These are phyloP conservation scores for Xylaria palmicola DNA, from an alignment of 495 filamentous ascomycete species.

Conservation along the genomic window DNA sequence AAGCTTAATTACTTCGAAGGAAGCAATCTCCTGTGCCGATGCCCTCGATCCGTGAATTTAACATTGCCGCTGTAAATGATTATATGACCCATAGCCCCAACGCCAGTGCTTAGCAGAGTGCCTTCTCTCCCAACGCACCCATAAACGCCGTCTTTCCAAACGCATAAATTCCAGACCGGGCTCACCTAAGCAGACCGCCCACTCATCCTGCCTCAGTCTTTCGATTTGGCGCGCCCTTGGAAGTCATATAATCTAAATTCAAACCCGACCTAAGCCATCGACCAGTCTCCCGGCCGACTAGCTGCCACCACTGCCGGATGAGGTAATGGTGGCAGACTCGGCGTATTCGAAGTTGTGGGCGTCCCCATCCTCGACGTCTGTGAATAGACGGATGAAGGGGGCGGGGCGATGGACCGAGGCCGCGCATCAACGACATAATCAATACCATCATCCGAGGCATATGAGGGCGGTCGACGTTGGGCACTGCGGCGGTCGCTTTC, in stretches of 20 bases:
- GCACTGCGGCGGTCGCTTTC: conserved; percentile 21
- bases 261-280: not conserved
- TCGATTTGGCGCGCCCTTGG: too few relatives aligned
- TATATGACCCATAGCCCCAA: too few relatives aligned
- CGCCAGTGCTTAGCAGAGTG: not conserved
- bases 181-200: too few relatives aligned
- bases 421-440: conserved; percentile 64
- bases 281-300: not conserved
- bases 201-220: not conserved
- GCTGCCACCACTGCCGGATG: conserved; percentile 44
- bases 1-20: too few relatives aligned
- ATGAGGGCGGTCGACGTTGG: conserved; percentile 61
- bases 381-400: conserved; percentile 8
- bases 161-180: not conserved
- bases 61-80: too few relatives aligned
- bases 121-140: not conserved
- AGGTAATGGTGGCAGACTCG: conserved; percentile 41
- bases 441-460: conserved; percentile 69
- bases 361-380: not conserved
- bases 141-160: not conserved
- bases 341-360: conserved; percentile 13
- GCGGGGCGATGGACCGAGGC: conserved; percentile 51
- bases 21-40: too few relatives aligned
- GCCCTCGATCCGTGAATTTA: not conserved
- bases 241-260: not conserved